Base-by-base conservation (phyloP, 2,329 filamentous ascomycete genomes). In the Fusarium gaditjirri region DNA sequence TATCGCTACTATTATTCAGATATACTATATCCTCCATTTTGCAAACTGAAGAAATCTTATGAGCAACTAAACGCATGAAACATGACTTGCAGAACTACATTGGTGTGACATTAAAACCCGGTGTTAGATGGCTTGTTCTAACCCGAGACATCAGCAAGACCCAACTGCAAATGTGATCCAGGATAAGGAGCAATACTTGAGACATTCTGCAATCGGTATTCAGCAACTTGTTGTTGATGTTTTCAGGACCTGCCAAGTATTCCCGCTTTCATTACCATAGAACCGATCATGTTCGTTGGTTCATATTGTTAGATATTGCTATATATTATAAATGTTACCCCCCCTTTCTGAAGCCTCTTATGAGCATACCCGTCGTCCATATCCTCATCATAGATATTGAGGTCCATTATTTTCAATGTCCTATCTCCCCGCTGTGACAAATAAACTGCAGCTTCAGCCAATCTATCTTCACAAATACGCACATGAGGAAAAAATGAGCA, bases 191-290 rank as follows among this genome's bases (percentile, higher is more conserved):
- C 35, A 33, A 46, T 39, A 21, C 16, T 39, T 50, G 38, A 72
- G 61, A 73, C 66, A 70, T 43, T 19, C 29, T 12, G 46, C n/a
- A 42, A 50, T 39, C 68, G 50, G 66, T 47, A 59, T 64, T 54
- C 19, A 46, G 47, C 47, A 42, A 23, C 27, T 38, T 38, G 23
- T 31, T 10, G 42, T 55, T 54, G 44, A 31, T 60, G 16, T 29
- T 64, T 39, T 29, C 33, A 21, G 44, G 35, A 38, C 33, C n/a
- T 38, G 46, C 42, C 46, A 57, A 42, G 21, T 44, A 23, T 43
- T 31, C 29, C 68, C 53, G 66, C 31, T 68, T 71, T 72, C 46
- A 31, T 56, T 19, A 17, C 2, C 12, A 52, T 29, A 31, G 23
- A 29, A 36, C 14, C 8, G 23, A 21, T 31, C 17, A 49, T 49